Evolutionary conservation across 345 rosid genomes (phyloP), one percentile per base, ranked within the genome.

Genomic region (Gossypium arboreum): DNA sequence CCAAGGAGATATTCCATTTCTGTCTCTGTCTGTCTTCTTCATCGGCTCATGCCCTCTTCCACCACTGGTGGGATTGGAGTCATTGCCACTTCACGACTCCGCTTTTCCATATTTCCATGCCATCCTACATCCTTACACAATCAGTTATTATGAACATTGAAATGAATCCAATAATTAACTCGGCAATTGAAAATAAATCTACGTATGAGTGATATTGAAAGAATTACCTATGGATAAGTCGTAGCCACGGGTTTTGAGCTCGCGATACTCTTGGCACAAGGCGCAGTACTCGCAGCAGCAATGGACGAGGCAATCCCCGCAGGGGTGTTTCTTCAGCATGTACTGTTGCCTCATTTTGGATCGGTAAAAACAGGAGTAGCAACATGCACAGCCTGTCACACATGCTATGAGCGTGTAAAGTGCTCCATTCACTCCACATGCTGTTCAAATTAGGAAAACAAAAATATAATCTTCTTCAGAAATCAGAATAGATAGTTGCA

Each of bases 231-330:
- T 25, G 45, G 84, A 62, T 17, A 78, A n/a, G 64, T 87, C 80
- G 9, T 52, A 79, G 4, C 88, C 86, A 2, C 72, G 84, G 63
- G 64, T 75, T 48, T 73, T 45, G 69, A 87, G 87, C 76, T 81
- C 89, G 1, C 85, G 83, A 24, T 81, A 81, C 73, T 84, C 86
- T 50, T 84, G 89, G 48, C 84, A 79, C 18, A 85, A 75, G 56
- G 89, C 77, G 52, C 89, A 79, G 2, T 55, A 22, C 73, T 81
- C 65, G 54, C 87, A 87, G 71, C 67, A 82, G 55, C 75, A 76
- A 13, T 85, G 85, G 12, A 68, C 79, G 52, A 59, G 47, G 71
- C 81, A 84, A 68, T 87, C 89, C 12, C 75, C 66, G 15, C 79
- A 64, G 1, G 82, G 70, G 13, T 50, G 66, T 24, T 61, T 79